Percentiles rank a stretch among this genome's conserved stretches.
These are phyloP conservation scores for Paraconiothyrium sp. DNA, from an alignment of 2,329 filamentous ascomycete genomes.

Conservation along the genomic window DNA sequence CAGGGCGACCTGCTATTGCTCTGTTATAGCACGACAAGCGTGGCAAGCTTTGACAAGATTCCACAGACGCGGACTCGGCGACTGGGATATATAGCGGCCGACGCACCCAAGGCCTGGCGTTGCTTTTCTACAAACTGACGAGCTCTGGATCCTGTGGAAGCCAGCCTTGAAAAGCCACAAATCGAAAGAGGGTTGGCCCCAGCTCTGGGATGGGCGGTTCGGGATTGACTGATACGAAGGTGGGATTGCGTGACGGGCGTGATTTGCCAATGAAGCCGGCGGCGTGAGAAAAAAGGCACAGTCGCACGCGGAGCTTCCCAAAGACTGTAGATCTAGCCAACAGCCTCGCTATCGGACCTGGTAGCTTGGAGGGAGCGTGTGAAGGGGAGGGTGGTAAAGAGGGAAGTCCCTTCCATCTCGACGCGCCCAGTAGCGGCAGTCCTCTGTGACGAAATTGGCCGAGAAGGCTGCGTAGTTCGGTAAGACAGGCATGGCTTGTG, in stretches of 20 bases:
- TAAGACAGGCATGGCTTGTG: conserved; percentile 20
- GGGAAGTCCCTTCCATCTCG: conserved; percentile 10
- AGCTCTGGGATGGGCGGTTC: conserved; percentile 2
- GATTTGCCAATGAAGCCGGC: neutral
- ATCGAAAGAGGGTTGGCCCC: conserved; percentile 7
- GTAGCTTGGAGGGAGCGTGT: neutral
- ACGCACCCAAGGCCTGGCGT: conserved; percentile 20
- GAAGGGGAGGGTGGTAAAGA: neutral
- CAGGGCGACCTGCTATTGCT: conserved; percentile 10
- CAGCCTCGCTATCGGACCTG: neutral
- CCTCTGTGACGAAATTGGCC: conserved; percentile 14
- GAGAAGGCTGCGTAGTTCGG: conserved; percentile 14
- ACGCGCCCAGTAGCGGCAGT: neutral
- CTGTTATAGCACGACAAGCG: conserved; percentile 30
- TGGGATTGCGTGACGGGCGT: conserved; percentile 14
- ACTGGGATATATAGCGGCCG: conserved; percentile 39
- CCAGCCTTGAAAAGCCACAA: conserved; percentile 17
- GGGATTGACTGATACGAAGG: conserved; percentile 12
- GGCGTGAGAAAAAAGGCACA: neutral
- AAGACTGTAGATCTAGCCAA: neutral
- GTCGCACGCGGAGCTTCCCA: neutral
- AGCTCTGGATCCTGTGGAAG: conserved; percentile 7
- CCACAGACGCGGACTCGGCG: conserved; percentile 34
- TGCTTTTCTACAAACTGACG: conserved; percentile 23
- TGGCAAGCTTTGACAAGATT: conserved; percentile 37